Conservation (phyloP, 2,329 filamentous ascomycete genomes). For the Colletotrichum eremochloae region DNA sequence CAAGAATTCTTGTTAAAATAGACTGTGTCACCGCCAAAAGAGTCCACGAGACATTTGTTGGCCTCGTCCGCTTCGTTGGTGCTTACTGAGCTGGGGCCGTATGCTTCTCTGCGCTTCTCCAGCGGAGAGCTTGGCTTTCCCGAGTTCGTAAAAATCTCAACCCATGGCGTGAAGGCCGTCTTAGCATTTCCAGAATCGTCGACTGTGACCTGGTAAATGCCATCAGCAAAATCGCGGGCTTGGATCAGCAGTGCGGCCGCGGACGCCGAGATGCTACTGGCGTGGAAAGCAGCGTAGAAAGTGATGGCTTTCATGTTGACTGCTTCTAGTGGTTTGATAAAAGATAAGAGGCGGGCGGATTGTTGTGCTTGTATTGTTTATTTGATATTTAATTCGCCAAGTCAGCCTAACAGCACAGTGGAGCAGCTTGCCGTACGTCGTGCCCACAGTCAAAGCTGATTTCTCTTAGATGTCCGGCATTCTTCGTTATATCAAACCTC, state of each 20-base stretch:
- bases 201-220: not conserved
- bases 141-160: not conserved
- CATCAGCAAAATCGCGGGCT: slow-evolving; percentile 10
- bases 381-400: not conserved
- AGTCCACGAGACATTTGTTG: not conserved
- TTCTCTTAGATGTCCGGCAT: too few relatives aligned
- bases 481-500: too few relatives aligned
- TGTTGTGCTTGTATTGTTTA: not conserved
- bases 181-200: slow-evolving; percentile 5
- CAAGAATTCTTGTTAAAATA: not conserved
- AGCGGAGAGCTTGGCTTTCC: slow-evolving; percentile 1
- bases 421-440: too few relatives aligned
- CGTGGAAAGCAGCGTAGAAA: not conserved
- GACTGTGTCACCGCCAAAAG: not conserved
- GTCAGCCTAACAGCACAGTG: too few relatives aligned
- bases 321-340: not conserved
- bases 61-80: slow-evolving; percentile 6
- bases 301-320: not conserved
- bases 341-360: not conserved
- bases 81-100: not conserved
- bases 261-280: not conserved
- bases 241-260: not conserved
- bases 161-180: not conserved
- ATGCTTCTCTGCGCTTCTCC: slow-evolving; percentile 9
- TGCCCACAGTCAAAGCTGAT: too few relatives aligned